These are phyloP conservation scores for Persicaria maculosa DNA, from an alignment of 148 eudicot species.

Conservation along the genomic window DNA sequence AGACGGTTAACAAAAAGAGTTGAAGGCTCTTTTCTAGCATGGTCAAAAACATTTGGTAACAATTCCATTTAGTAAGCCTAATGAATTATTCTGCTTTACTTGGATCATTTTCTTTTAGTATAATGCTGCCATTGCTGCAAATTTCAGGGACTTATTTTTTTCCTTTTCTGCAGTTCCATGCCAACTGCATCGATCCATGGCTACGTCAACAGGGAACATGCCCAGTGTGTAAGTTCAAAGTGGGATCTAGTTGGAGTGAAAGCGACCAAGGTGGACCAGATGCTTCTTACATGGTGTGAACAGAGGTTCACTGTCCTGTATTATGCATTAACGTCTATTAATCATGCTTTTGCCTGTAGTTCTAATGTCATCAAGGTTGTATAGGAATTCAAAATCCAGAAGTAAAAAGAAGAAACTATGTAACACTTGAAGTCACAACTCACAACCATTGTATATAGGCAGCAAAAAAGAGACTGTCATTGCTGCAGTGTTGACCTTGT, in stretches of 20 bases:
- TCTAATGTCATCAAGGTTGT: neutral
- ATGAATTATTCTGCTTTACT: no score
- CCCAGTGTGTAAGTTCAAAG: conserved; percentile 82
- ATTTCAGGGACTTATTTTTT: neutral
- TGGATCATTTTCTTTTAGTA: no score
- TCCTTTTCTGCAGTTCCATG: conserved; percentile 61
- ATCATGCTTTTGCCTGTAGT: neutral
- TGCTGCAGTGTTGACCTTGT: conserved; percentile 6
- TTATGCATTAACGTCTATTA: neutral
- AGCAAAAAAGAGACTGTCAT: neutral
- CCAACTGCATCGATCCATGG: conserved; percentile 92
- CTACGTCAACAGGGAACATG: conserved; percentile 93
- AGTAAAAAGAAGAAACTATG: neutral
- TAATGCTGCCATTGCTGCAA: neutral
- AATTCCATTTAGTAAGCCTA: no score
- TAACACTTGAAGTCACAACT: neutral
- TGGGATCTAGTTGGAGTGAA: conserved; percentile 60
- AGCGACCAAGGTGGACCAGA: conserved; percentile 32
- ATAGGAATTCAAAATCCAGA: neutral
- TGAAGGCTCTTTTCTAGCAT: no score
- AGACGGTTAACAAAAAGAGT: no score
- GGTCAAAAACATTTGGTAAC: no score
- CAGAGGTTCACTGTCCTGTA: conserved; percentile 38
- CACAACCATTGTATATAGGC: neutral
- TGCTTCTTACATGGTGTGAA: conserved; percentile 60